Conservation (phyloP, 2,329 filamentous ascomycete species). For the Didymella arachidicola region DNA sequence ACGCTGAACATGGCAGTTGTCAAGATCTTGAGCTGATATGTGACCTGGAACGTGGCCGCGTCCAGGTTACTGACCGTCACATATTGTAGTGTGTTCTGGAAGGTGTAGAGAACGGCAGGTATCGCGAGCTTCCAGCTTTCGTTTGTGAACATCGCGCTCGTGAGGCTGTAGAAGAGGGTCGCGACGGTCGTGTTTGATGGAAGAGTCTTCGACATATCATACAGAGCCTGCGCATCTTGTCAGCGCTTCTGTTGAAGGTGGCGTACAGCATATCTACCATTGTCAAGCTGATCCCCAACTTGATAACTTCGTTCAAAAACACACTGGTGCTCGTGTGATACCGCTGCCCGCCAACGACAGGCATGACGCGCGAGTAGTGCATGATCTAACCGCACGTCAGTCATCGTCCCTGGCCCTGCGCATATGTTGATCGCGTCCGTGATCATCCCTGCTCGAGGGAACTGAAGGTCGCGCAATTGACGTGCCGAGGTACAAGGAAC, state of each 20-base stretch:
- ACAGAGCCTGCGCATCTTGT: slow-evolving; percentile 64
- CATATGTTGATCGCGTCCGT: background rate
- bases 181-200: slow-evolving; percentile 82
- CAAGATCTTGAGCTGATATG: slow-evolving; percentile 94
- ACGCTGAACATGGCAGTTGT: slow-evolving; percentile 89
- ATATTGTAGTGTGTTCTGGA: slow-evolving; percentile 95
- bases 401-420: slow-evolving; percentile 2
- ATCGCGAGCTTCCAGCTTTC: slow-evolving; percentile 96
- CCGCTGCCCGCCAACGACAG: slow-evolving; percentile 79
- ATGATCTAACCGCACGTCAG: slow-evolving; percentile 68
- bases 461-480: slow-evolving; percentile 10
- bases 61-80: slow-evolving; percentile 89
- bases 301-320: slow-evolving; percentile 90
- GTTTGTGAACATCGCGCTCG: slow-evolving; percentile 80
- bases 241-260: background rate
- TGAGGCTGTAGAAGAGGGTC: slow-evolving; percentile 80
- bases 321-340: slow-evolving; percentile 95
- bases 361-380: slow-evolving; percentile 95
- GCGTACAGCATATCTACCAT: slow-evolving; percentile 55
- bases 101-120: slow-evolving; percentile 84
- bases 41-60: slow-evolving; percentile 89
- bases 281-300: slow-evolving; percentile 83
- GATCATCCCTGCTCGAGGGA: background rate
- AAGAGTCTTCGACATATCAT: slow-evolving; percentile 81
- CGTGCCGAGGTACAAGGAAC: slow-evolving; percentile 28